These are phyloP conservation scores for Solanum hybrid DNA, from an alignment of 305 asterid genomes.

Conservation along the genomic window DNA sequence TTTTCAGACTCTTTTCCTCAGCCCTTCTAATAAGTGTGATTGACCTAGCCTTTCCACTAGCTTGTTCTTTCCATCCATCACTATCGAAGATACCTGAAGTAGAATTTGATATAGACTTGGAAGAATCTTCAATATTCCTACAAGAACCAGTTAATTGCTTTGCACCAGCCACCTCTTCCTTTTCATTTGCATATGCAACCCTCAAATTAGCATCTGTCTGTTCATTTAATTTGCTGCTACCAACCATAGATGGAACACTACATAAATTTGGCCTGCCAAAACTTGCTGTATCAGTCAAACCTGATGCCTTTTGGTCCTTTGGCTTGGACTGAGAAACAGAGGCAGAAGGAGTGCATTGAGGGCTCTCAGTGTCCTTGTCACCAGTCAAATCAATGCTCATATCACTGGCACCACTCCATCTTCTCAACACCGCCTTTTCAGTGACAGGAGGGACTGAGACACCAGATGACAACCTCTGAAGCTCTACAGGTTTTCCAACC, in stretches of 20 bases:
- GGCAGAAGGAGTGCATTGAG: conserved; percentile 38
- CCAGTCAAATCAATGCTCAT: conserved; percentile 81
- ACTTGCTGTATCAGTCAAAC: conserved; percentile 23
- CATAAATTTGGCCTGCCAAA: conserved; percentile 35
- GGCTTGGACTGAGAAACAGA: conserved; percentile 25
- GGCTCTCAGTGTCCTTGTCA: conserved; percentile 61
- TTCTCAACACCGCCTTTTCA: conserved; percentile 68
- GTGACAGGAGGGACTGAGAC: conserved; percentile 5
- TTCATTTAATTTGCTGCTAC: conserved; percentile 26
- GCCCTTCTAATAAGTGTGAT: conserved; percentile 24
- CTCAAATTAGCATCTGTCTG: conserved; percentile 2
- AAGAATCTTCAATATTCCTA: conserved; percentile 26
- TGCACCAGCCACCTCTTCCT: conserved; percentile 8
- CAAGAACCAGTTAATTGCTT: conserved; percentile 17
- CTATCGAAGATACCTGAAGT: conserved; percentile 15
- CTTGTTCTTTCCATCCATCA: conserved; percentile 38
- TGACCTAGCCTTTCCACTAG: conserved; percentile 28
- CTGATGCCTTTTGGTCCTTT: conserved; percentile 23
- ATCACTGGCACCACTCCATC: conserved; percentile 94
- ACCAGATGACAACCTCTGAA: conserved; percentile 66
- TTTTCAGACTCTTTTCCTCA: conserved; percentile 17
- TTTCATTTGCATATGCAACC: not conserved
- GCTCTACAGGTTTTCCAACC: conserved; percentile 52
- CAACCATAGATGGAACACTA: conserved; percentile 22
- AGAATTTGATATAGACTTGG: conserved; percentile 25